Conservation (phyloP, 1,139 yeast species). For the Geotrichum siamense region DNA sequence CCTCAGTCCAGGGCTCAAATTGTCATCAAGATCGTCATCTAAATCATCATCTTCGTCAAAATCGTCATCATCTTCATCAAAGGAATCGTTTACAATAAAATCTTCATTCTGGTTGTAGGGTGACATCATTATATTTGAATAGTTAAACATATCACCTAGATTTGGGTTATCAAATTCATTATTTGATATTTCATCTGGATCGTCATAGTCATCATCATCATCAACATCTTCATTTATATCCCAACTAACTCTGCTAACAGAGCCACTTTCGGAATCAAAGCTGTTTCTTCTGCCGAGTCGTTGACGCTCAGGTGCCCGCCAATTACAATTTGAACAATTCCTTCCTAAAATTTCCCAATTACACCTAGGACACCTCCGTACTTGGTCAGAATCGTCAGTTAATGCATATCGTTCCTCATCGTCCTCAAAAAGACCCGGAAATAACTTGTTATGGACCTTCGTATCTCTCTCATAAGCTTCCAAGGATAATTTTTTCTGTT, state of each 20-base stretch:
- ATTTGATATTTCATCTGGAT: not conserved
- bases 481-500: conserved; percentile 17
- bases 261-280: no score
- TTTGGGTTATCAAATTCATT: not conserved
- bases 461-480: conserved; percentile 23
- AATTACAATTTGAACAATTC: conserved; percentile 25
- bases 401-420: conserved; percentile 16
- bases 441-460: conserved; percentile 19
- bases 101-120: conserved; percentile 1
- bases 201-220: conserved; percentile 10
- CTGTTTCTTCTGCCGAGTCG: not conserved
- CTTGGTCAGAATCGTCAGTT: conserved; percentile 27
- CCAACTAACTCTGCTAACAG: not conserved
- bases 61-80: conserved; percentile 9
- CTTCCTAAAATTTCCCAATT: conserved; percentile 27
- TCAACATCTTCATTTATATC: conserved; percentile 1
- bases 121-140: not conserved
- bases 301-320: conserved; percentile 8
- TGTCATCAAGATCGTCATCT: conserved; percentile 9
- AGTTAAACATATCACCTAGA: not conserved
- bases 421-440: conserved; percentile 22
- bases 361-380: conserved; percentile 26
- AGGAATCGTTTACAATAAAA: no score
- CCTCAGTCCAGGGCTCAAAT: not conserved
- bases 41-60: conserved; percentile 2